Conservation (phyloP, 2,329 filamentous ascomycete species). For the Apiospora koreana region DNA sequence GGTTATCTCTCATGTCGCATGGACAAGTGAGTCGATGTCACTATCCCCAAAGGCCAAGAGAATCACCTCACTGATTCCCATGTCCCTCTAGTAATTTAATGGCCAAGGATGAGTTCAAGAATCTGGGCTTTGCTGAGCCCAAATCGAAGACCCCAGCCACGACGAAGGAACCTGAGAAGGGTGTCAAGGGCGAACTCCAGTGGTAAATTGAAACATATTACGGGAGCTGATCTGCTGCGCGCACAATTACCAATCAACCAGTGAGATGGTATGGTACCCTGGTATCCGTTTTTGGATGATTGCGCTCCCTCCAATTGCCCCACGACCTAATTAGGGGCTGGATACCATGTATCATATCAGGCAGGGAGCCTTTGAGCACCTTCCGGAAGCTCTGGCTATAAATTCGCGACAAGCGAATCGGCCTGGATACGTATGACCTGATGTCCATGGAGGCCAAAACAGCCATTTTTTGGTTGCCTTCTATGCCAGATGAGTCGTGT, state of each 20-base stretch:
- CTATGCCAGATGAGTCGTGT: not conserved
- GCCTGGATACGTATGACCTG: not conserved
- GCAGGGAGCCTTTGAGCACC: not conserved
- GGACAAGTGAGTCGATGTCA: slow-evolving; percentile 69
- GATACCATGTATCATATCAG: not conserved
- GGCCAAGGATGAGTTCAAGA: slow-evolving; percentile 93
- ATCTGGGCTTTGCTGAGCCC: slow-evolving; percentile 70
- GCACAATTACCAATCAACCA: too few relatives aligned
- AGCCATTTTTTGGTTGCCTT: not conserved
- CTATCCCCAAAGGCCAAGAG: not conserved
- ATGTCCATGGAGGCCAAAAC: not conserved
- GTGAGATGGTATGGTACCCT: not conserved
- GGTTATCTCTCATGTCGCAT: slow-evolving; percentile 89
- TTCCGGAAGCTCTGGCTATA: not conserved
- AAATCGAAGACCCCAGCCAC: not conserved
- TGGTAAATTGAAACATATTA: slow-evolving; percentile 27
- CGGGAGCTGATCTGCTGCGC: too few relatives aligned
- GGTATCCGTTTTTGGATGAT: not conserved
- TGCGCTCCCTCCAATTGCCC: not conserved
- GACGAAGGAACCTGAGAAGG: slow-evolving; percentile 24
- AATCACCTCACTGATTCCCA: not conserved
- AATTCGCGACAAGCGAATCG: not conserved
- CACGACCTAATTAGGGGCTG: not conserved
- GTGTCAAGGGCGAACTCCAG: slow-evolving; percentile 35
- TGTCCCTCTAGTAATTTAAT: slow-evolving; percentile 73